A percentile compares a stretch with the other conserved stretches of the same genome.
phyloP scores from a whole-genome alignment of 345 rosid species.

The Clarkia xantiana region DNA sequence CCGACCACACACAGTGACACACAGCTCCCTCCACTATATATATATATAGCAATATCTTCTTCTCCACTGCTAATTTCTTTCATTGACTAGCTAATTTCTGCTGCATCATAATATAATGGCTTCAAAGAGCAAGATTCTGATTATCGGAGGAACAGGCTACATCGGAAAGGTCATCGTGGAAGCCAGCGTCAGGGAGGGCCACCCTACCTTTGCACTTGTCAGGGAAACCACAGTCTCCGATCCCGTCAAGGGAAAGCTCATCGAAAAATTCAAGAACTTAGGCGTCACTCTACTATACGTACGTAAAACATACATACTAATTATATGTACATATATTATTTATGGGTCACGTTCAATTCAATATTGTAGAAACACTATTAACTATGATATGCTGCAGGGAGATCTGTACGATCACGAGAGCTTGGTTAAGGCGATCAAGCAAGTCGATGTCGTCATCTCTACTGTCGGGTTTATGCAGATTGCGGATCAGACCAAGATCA shows the following conservation, averaged over 20 bases:
- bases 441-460: slow-evolving; percentile 73
- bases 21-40: no score
- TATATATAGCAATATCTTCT: no score
- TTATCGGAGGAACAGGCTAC: slow-evolving; percentile 67
- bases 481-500: slow-evolving; percentile 61
- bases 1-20: no score
- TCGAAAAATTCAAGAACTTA: slow-evolving; percentile 35
- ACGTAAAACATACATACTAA: slow-evolving; percentile 6
- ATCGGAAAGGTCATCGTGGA: slow-evolving; percentile 55
- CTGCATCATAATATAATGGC: slow-evolving; percentile 29
- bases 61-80: background rate
- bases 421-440: slow-evolving; percentile 56
- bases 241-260: slow-evolving; percentile 32
- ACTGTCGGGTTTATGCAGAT: slow-evolving; percentile 34
- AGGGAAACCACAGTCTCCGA: slow-evolving; percentile 40
- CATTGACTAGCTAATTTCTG: no score
- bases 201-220: slow-evolving; percentile 50
- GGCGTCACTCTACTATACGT: slow-evolving; percentile 49
- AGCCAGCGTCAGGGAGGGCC: slow-evolving; percentile 43
- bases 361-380: background rate
- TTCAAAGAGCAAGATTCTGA: slow-evolving; percentile 47
- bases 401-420: slow-evolving; percentile 53
- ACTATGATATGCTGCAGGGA: slow-evolving; percentile 23
- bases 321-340: background rate
- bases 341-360: no score